A percentile compares a stretch with the other conserved stretches of the same genome.
Evolutionary conservation across 306 rosid genomes (phyloP).

Genomic region (Luffa aegyptiaca): DNA sequence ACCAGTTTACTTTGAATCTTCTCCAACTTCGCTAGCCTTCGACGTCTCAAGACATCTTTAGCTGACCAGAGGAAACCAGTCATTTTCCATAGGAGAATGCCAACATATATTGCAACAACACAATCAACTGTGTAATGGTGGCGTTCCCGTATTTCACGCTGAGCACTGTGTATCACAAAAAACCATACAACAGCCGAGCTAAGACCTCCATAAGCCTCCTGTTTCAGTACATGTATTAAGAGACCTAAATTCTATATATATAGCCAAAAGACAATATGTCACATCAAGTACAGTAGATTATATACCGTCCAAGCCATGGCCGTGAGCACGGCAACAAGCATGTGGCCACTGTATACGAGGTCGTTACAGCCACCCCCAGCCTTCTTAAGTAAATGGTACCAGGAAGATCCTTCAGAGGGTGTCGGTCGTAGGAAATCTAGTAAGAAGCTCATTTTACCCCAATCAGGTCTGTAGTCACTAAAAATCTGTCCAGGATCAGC

Average conservation of each 20-base stretch:
- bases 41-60: constrained; percentile 14
- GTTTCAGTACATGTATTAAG: constrained; percentile 18
- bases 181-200: constrained; percentile 84
- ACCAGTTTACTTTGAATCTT: constrained; percentile 58
- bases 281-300: neutral
- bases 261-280: neutral
- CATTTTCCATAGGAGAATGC: constrained; percentile 88
- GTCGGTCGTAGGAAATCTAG: constrained; percentile 73
- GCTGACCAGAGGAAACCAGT: constrained; percentile 75
- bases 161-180: constrained; percentile 74
- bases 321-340: constrained; percentile 89
- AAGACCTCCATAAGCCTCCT: constrained; percentile 95
- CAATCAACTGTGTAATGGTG: constrained; percentile 80
- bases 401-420: constrained; percentile 53
- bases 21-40: constrained; percentile 43
- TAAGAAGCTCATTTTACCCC: constrained; percentile 83
- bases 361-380: constrained; percentile 99
- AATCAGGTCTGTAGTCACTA: constrained; percentile 49
- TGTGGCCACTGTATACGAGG: constrained; percentile 90
- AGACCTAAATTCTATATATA: neutral
- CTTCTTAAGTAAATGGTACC: constrained; percentile 69
- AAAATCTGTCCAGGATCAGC: constrained; percentile 47
- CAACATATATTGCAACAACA: constrained; percentile 79
- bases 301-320: constrained; percentile 99
- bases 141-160: constrained; percentile 88